phyloP scores from a whole-genome alignment of 2,329 filamentous ascomycete species.

The Fusarium udum region DNA sequence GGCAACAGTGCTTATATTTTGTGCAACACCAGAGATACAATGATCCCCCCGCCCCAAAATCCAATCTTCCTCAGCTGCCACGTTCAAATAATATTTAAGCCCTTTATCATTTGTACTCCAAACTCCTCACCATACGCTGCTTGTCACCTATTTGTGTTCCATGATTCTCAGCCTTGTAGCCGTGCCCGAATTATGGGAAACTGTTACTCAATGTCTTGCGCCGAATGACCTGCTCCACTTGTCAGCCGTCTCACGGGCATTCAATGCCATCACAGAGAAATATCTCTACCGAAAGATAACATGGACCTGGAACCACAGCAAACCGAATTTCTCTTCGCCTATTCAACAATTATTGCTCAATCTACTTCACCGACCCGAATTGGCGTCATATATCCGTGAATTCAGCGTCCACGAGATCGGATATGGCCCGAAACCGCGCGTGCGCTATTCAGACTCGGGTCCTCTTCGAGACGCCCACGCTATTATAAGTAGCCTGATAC shows the following conservation, averaged over 20 bases:
- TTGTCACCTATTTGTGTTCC: accelerated
- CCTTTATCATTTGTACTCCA: background rate
- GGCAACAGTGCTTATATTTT: too few species aligned
- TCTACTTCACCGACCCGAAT: background rate
- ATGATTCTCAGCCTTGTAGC: background rate
- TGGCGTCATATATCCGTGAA: background rate
- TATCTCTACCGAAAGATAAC: background rate
- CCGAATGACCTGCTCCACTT: background rate
- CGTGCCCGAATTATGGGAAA: background rate
- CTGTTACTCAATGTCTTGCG: background rate
- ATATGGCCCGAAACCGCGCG: background rate
- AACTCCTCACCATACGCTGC: background rate
- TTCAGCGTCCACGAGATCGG: background rate
- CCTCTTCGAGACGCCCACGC: background rate
- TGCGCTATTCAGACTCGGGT: background rate
- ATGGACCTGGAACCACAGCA: background rate
- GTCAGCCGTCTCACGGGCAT: background rate
- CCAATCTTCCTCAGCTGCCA: background rate
- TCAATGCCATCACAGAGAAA: background rate
- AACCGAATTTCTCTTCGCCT: background rate
- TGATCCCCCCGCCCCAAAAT: background rate
- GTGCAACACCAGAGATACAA: background rate
- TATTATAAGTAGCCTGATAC: background rate
- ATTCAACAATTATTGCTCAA: accelerated
- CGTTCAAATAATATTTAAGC: background rate